Base-by-base conservation (phyloP, 192 early-diverging fungal genomes). In the Backusella circina region DNA sequence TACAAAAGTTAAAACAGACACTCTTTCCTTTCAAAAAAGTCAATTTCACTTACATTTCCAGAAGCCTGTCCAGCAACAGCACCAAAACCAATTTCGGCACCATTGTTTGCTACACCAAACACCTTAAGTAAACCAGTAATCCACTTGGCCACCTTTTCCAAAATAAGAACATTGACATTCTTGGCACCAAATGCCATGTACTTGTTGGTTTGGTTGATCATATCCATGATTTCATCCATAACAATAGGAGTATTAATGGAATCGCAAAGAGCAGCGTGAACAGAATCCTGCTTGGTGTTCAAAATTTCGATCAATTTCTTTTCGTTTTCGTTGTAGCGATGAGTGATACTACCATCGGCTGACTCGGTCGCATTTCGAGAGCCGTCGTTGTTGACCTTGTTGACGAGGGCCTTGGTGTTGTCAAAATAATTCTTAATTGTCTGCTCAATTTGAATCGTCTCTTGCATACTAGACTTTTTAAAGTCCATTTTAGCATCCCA, bases 401-500 rank as follows among this genome's bases (percentile, higher is more conserved):
- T 88, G 21, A 95, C 75, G 35, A 96, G 80, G 4, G 96, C 94
- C 74, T 91, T 92, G 65, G 89, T 82, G 75, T 93, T 95, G 36
- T 90, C 79, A 74, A 98, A 93, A 78, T 97, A 98, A 90, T 97
- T 99, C 88, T 92, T 87, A 67, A 99, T 88, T 13, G 88, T 85
- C 18, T 81, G 86, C 74, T 99, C 97, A 9, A 94, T 82, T 1
- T 87, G 85, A 66, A 91, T 86, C 3, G 94, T 93, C 78, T 96
- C 96, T 10, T 85, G 77, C 89, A 98, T 88, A 35, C 89, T 87
- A 32, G 85, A 84, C 39, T 88, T 79, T 75, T 91, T 92, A 82
- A 92, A 99, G 84, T 98, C 94, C 75, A 97, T 85, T 50, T 88
- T 88, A n/a, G 87, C 79, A 81, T 93, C 88, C 97, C 97, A 99